Conservation (phyloP, 345 rosid species). For the Syzygium oleosum region DNA sequence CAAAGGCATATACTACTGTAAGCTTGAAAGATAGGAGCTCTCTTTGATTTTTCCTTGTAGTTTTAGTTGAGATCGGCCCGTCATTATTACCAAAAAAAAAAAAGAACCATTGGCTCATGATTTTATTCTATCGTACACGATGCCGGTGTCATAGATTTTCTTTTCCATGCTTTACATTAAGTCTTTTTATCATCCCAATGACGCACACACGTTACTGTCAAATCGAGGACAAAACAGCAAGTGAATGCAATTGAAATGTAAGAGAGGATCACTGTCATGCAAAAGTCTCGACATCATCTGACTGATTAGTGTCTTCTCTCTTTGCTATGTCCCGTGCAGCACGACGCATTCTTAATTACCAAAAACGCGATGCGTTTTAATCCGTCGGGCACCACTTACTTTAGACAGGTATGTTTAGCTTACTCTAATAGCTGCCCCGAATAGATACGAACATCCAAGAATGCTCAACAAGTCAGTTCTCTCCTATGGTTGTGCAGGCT, state of each 20-base stretch:
- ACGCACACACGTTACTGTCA: not conserved
- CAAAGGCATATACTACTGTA: not conserved
- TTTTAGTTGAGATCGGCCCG: not conserved
- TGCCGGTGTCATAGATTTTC: not conserved
- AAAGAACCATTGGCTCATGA: no score
- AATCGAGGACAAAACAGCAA: not conserved
- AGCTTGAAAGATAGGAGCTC: not conserved
- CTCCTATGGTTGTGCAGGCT: conserved; percentile 26
- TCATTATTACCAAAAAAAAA: not conserved
- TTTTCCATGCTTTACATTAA: not conserved
- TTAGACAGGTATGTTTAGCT: conserved; percentile 37
- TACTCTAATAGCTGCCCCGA: not conserved
- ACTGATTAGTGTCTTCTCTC: not conserved
- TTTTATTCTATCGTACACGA: not conserved
- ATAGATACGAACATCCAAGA: not conserved
- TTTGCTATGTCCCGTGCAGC: conserved; percentile 21
- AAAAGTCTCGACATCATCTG: not conserved
- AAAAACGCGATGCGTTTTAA: conserved; percentile 63
- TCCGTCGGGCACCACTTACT: conserved; percentile 38
- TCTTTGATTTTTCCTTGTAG: not conserved
- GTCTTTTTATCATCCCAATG: not conserved
- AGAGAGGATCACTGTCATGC: not conserved
- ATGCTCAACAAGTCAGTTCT: not conserved
- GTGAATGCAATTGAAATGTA: not conserved
- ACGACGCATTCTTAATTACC: conserved; percentile 44